Evolutionary conservation across 179 eudicot genomes (phyloP).

Genomic region (Silene noctiflora): DNA sequence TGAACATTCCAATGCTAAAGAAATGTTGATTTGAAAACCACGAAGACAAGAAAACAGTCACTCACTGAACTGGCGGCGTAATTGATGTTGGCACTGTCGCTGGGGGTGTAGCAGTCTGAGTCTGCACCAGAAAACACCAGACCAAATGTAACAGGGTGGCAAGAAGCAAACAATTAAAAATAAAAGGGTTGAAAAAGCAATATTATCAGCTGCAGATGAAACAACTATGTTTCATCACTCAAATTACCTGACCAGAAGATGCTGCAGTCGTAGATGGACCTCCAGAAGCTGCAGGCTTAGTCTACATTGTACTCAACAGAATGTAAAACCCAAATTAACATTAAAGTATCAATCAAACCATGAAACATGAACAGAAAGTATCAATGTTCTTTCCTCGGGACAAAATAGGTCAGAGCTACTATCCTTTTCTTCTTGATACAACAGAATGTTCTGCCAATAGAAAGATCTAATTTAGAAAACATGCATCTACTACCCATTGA

Average conservation of each 20-base stretch:
- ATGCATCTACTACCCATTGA: background rate
- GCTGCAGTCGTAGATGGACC: conserved; percentile 44
- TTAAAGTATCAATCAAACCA: background rate
- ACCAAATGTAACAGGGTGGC: background rate
- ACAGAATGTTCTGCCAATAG: background rate
- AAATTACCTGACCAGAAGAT: conserved; percentile 51
- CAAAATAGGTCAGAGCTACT: background rate
- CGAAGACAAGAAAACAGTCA: conserved; percentile 13
- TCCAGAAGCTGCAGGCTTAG: conserved; percentile 57
- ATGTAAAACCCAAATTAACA: background rate
- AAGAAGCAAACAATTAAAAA: background rate
- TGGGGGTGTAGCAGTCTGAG: conserved; percentile 40
- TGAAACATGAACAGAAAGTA: background rate
- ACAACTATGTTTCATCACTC: background rate
- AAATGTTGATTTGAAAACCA: background rate
- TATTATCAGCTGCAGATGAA: background rate
- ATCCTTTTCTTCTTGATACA: background rate
- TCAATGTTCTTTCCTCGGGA: background rate
- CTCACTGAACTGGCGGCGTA: conserved; percentile 60
- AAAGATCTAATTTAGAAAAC: background rate
- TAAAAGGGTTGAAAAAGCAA: background rate
- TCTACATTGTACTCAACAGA: conserved; percentile 35
- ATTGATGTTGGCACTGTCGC: conserved; percentile 36
- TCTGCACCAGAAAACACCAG: conserved; percentile 36
- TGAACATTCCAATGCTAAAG: background rate